These are phyloP conservation scores for Silene conica DNA, from an alignment of 148 eudicot genomes.

Conservation along the genomic window DNA sequence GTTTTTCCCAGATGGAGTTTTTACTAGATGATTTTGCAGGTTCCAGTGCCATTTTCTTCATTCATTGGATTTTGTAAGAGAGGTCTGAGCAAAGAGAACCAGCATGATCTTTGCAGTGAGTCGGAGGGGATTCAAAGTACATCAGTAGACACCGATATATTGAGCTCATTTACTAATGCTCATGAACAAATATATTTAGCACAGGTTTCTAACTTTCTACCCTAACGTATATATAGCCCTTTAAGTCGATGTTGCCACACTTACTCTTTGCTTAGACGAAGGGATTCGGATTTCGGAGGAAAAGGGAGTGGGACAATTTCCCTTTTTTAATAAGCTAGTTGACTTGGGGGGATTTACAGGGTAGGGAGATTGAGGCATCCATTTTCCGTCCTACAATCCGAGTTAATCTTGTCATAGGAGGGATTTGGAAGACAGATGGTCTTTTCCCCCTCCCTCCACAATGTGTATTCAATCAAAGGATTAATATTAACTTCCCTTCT, in stretches of 20 bases:
- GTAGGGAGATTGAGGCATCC: neutral
- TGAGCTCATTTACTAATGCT: slow-evolving; percentile 37
- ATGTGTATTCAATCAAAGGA: neutral
- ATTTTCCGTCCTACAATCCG: neutral
- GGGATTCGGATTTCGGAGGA: neutral
- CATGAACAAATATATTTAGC: slow-evolving; percentile 72
- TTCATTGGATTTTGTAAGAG: slow-evolving; percentile 68
- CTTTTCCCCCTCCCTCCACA: neutral
- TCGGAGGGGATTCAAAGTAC: slow-evolving; percentile 28
- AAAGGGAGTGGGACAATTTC: neutral
- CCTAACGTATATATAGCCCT: slow-evolving; percentile 4
- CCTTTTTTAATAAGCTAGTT: no score
- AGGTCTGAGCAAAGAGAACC: slow-evolving; percentile 27
- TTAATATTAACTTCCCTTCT: slow-evolving; percentile 13
- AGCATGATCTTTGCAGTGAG: slow-evolving; percentile 27
- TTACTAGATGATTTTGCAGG: slow-evolving; percentile 37
- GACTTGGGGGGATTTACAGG: no score
- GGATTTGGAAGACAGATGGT: no score
- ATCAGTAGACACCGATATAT: slow-evolving; percentile 28
- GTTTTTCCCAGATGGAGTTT: neutral
- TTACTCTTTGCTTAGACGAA: neutral
- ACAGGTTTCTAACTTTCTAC: slow-evolving; percentile 74
- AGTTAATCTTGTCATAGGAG: no score
- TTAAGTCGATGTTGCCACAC: slow-evolving; percentile 1
- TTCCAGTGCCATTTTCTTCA: slow-evolving; percentile 67